Evolutionary conservation across 768 basidiomycete species (phyloP), one percentile per base, ranked within the genome.

Genomic region (Lentinula raphanica): DNA sequence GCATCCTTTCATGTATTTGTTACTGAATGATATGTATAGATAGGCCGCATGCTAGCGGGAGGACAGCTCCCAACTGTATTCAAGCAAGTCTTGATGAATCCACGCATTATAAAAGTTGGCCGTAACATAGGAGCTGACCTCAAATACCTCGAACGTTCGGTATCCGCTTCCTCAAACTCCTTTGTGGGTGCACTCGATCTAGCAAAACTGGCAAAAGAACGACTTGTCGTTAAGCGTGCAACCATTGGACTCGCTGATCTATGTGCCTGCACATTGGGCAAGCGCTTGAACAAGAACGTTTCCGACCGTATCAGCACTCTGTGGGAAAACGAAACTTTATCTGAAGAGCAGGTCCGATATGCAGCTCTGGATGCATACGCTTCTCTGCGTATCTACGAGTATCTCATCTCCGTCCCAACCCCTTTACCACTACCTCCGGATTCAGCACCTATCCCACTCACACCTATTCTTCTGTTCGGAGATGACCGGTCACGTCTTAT

Each of bases 121-220:
- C 8, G 35, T 2, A 12, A 39, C 19, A 27, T 55, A 19, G 13
- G 21, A 2, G 31, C 19, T 38, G 54, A 55, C 23, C 36, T 55
- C n/a, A 11, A 28, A n/a, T 40, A 40, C 19, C 54, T 55, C 2
- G 32, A 9, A 27, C 5, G n/a, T 3, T 15, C 25, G 17, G 36
- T 17, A 8, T 8, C 9, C 17, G 17, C 8, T 8, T 8, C 8
- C 17, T 17, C 36, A 8, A 21, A 21, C 12, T 29, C 61, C 5
- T 72, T 74, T 58, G 45, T 48, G 17, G 69, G 70, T 23, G 66
- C 46, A 8, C 21, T 72, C 40, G 66, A 73, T 39, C 64, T 74
- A 54, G 71, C 64, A 4, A 50, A 53, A 2, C 53, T 65, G 46
- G 69, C 71, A 3, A 73, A 74, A 49, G 65, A 69, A 4, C 59